Base-by-base conservation (phyloP, 352 stramenopile genomes). In the Pythium periplocum region DNA sequence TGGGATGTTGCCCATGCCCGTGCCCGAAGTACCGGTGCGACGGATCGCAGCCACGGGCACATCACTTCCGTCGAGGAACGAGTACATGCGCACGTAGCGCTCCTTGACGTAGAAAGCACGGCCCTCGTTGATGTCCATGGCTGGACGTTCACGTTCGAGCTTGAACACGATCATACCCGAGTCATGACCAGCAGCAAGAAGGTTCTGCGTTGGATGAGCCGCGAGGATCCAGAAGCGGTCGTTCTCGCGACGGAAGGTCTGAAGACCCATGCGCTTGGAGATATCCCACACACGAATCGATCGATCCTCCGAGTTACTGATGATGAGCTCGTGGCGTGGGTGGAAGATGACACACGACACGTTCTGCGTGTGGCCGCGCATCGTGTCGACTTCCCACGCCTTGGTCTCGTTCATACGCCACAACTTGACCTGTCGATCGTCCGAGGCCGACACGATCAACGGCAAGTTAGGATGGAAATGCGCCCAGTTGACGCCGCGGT, bases 131-230 rank as follows among this genome's bases (percentile, higher is more conserved):
- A 91, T 80, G 44, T 93, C 83, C 71, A 97, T 97, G 10, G 97
- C 96, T 0, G 97, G 96, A 49, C 97, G 88, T 62, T 99, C 97
- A 45, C 97, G 87, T 63, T 97, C 87, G 41, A 98, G 78, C 73
- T 99, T 99, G 77, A 99, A 99, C 10, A 99, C 97, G 72, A 99
- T 98, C 94, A 99, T 98, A 66, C 97, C 97, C n/a, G 89, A 98
- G 75, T 99, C 97, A 67, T 99, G 97, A 48, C 97, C 97, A 3
- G 97, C 97, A 17, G 97, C 97, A 33, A 99, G 78, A 35, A 99
- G 75, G 71, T 99, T 99, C 69, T 99, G 96, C 45, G 85, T 88
- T 34, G 91, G 86, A 73, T 99, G 97, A 0, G 96, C 96, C 0
- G 93, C 87, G 26, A 95, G 66, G 65, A 99, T 98, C 97, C 97